Percentiles rank a stretch among this genome's conserved stretches.
These are phyloP conservation scores for Exophiala lecanii-corni DNA, from an alignment of 2,329 filamentous ascomycete genomes.

Conservation along the genomic window DNA sequence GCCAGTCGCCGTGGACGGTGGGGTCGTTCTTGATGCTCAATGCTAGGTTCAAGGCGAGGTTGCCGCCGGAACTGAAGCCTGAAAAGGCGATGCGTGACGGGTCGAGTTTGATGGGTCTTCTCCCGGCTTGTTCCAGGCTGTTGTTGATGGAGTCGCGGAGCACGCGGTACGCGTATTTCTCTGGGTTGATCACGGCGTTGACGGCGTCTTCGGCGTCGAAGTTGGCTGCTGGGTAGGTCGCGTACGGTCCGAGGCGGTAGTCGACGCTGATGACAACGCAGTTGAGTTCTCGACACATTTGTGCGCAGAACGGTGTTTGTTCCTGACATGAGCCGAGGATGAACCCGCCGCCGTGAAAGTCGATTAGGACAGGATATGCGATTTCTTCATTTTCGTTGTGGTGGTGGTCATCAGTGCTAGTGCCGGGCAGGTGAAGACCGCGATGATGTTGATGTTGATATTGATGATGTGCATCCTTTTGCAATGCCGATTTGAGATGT, in stretches of 20 bases:
- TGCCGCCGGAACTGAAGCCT: conserved; percentile 45
- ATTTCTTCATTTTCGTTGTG: conserved; percentile 4
- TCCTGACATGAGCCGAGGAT: conserved; percentile 26
- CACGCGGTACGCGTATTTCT: conserved; percentile 13
- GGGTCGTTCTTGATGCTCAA: conserved; percentile 21
- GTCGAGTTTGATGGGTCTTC: conserved; percentile 28
- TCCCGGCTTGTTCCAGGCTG: conserved; percentile 14
- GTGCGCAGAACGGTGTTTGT: conserved; percentile 44
- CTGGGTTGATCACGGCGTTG: conserved; percentile 36
- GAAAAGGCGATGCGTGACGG: conserved; percentile 38
- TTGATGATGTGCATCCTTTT: neutral
- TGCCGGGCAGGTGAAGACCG: too few species aligned
- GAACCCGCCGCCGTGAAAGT: conserved; percentile 28
- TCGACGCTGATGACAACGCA: conserved; percentile 44
- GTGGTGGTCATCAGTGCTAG: too few species aligned
- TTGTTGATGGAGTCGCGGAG: conserved; percentile 21
- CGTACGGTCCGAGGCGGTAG: conserved; percentile 45
- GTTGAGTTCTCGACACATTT: conserved; percentile 40
- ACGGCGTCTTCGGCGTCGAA: conserved; percentile 46
- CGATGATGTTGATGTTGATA: too few species aligned
- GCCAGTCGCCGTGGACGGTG: conserved; percentile 14
- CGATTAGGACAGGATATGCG: conserved; percentile 24
- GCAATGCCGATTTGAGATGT: conserved; percentile 14
- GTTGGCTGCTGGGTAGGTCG: conserved; percentile 45
- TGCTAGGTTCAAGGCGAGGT: conserved; percentile 38